These are phyloP conservation scores for Sporobolomyces pararoseus DNA, from an alignment of 768 basidiomycete species.

Conservation along the genomic window DNA sequence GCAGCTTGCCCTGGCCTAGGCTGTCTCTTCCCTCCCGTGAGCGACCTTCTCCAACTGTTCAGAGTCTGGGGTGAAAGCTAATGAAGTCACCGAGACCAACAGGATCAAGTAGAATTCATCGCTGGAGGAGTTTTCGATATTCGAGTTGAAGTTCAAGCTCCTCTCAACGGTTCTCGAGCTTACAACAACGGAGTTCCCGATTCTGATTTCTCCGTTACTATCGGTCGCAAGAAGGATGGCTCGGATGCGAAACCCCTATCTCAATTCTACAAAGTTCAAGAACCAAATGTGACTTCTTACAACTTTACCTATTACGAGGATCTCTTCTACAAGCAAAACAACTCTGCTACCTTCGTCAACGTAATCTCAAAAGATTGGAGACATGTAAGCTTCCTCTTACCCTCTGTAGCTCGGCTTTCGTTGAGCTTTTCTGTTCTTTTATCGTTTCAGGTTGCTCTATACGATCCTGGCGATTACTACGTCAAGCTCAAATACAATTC, in stretches of 20 bases:
- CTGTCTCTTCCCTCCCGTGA: slow-evolving; percentile 43
- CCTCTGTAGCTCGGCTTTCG: too few relatives aligned
- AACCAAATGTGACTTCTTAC: slow-evolving; percentile 39
- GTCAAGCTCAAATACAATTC: slow-evolving; percentile 48
- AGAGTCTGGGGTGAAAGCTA: too few relatives aligned
- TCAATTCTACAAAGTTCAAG: slow-evolving; percentile 46
- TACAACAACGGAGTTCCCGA: slow-evolving; percentile 49
- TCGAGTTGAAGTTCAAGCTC: slow-evolving; percentile 50
- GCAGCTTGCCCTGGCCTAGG: slow-evolving; percentile 39
- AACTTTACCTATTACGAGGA: slow-evolving; percentile 48
- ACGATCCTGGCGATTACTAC: slow-evolving; percentile 49
- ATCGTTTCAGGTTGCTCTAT: slow-evolving; percentile 10
- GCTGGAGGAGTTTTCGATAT: slow-evolving; percentile 46
- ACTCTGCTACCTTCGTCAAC: slow-evolving; percentile 48
- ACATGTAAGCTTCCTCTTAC: slow-evolving; percentile 39
- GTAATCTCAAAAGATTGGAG: slow-evolving; percentile 50
- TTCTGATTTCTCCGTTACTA: slow-evolving; percentile 47
- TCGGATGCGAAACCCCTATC: slow-evolving; percentile 41
- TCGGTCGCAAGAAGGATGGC: slow-evolving; percentile 45
- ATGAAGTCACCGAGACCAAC: neutral
- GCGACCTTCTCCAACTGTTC: neutral
- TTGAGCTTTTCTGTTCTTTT: neutral
- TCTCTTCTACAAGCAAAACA: slow-evolving; percentile 47
- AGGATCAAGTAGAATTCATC: slow-evolving; percentile 36
- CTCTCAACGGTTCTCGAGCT: slow-evolving; percentile 50